Evolutionary conservation across 2,329 filamentous ascomycete genomes (phyloP), one percentile per base, ranked within the genome.

Genomic region (Venturiaceae sp.): DNA sequence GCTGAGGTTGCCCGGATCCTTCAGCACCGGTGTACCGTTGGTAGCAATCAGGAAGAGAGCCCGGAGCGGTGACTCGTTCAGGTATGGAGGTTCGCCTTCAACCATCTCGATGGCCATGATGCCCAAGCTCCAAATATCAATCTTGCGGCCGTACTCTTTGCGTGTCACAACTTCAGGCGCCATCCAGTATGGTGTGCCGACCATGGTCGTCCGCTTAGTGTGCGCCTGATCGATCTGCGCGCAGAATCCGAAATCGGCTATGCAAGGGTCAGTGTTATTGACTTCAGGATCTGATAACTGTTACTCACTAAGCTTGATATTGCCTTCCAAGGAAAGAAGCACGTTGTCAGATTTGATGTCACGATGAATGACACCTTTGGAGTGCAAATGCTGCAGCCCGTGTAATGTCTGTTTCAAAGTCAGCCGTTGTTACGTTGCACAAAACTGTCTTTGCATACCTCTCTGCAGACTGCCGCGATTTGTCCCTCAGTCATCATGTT

Each of bases 101-200:
- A 99, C 96, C 94, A 99, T 99, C 74, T 99, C 94, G 67, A 99
- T 97, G 7, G 94, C 91, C 94, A 99, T 97, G 75, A 99, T 99
- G 60, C 94, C 94, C 47, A 99, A 78, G 60, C 90, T 95, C 94
- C 94, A 99, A 65, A 99, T 96, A 69, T 99, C 94, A 58, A 99
- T 92, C 74, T 97, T 99, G 62, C 92, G 87, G 64, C 94, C 94
- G 73, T 99, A 99, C 74, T 97, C 94, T 73, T 97, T 97, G 44
- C 92, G 82, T 6, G 91, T 97, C 30, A 99, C 94, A 23, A 99
- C 92, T 74, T 99, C 94, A 3, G 94, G 94, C 1, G 94, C 94
- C 94, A 99, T 99, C 94, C 94, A 99, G 74, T 99, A 99, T 1
- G 94, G 94, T 7, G 94, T 97, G 57, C 94, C 94, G 47, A 99